Percentiles rank a stretch among this genome's conserved stretches.
Evolutionary conservation across 768 basidiomycete genomes (phyloP).

Genomic region (Trametes villosa): DNA sequence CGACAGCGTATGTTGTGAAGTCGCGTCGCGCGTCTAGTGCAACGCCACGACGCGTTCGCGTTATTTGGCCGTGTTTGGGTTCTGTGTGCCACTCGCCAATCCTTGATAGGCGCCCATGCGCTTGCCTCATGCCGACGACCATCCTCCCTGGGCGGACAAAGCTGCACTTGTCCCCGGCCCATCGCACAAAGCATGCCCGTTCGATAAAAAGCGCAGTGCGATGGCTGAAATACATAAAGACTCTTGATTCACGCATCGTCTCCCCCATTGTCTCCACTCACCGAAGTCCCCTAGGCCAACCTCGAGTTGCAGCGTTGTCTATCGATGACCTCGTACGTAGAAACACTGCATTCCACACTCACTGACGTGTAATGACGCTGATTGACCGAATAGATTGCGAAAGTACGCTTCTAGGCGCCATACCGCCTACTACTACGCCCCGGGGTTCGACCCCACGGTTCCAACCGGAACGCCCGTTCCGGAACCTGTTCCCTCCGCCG

Average conservation of each 20-base stretch:
- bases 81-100: neutral
- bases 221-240: no score
- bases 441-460: neutral
- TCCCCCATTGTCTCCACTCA: no score
- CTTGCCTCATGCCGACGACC: neutral
- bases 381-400: neutral
- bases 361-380: no score
- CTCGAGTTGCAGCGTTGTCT: no score
- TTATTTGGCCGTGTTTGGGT: slow-evolving; percentile 7
- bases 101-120: neutral
- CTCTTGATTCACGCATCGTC: no score
- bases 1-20: neutral
- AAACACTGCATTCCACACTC: no score
- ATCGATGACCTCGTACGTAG: no score
- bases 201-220: no score
- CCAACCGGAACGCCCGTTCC: neutral
- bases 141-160: neutral
- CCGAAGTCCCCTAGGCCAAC: no score
- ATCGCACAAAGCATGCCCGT: no score
- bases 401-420: neutral
- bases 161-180: no score
- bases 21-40: slow-evolving; percentile 1
- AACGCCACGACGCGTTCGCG: slow-evolving; percentile 12
- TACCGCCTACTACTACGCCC: neutral
- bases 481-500: neutral